These are phyloP conservation scores for Teratosphaeria epicoccoides DNA, from an alignment of 2,329 filamentous ascomycete species.

Conservation along the genomic window DNA sequence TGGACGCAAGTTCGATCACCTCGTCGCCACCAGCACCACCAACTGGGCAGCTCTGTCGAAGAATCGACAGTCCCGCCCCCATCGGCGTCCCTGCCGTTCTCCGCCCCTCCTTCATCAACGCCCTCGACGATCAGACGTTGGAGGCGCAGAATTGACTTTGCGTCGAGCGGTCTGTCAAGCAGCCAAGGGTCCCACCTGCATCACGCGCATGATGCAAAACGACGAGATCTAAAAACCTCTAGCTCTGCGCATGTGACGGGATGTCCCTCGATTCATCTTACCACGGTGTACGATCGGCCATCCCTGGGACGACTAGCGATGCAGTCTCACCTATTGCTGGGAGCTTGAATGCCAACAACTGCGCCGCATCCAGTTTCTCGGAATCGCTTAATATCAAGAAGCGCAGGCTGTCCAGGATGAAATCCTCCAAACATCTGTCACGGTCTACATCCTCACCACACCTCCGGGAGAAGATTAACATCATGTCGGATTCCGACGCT, in stretches of 20 bases:
- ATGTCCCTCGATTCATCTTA: background rate
- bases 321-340: conserved; percentile 1
- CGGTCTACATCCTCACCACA: conserved; percentile 36
- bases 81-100: too few relatives aligned
- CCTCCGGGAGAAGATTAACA: conserved; percentile 30
- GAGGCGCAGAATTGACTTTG: background rate
- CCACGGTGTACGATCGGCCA: background rate
- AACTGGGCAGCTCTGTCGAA: background rate
- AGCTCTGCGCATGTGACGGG: background rate
- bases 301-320: conserved; percentile 1
- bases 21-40: background rate
- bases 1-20: background rate
- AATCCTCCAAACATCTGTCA: conserved; percentile 32
- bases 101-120: too few relatives aligned
- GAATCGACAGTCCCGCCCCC: background rate
- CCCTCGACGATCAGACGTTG: background rate
- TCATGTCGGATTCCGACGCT: conserved; percentile 36
- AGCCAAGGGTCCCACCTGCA: background rate
- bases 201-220: background rate
- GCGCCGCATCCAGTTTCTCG: background rate
- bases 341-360: background rate
- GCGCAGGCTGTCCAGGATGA: conserved; percentile 23
- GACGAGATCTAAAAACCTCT: background rate
- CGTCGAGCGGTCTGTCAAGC: background rate
- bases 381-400: conserved; percentile 3